Base-by-base conservation (phyloP, 345 rosid genomes). In the Gossypium sturtianum region DNA sequence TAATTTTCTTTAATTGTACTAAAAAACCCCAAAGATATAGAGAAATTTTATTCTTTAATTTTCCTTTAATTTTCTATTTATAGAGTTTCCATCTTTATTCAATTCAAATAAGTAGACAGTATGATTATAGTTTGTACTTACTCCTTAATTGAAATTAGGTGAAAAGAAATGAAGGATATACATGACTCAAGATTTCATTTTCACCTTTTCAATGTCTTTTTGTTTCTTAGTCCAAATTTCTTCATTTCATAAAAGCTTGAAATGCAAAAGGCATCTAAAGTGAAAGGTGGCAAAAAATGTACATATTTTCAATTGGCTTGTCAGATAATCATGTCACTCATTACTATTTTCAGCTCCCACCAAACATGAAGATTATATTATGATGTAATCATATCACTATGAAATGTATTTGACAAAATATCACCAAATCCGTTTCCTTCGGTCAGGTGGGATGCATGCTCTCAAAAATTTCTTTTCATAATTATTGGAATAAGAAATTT, bases 61-160 rank as follows among this genome's bases (percentile, higher is more conserved):
- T 19, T 56, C 23, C 19, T 1, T 8, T 54, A n/a, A 9, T 19
- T 54, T 25, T 15, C 60, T 27, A 48, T 12, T 2, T 9, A 9
- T 7, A n/a, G 20, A 16, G 16, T 48, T 47, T 67, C 76, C 51
- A 73, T 73, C 65, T 43, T 52, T 57, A 66, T 22, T 45, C 2
- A 44, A 45, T 54, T 70, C 3, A 56, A 27, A 43, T 69, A 67
- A 62, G 29, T 63, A 56, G 12, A 47, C 7, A 34, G 38, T 22
- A 11, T 44, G 45, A 44, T 70, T 53, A 53, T 61, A 4, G 27
- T 75, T 68, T 54, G 71, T 69, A 73, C 70, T 67, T 12, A n/a
- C 29, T 59, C 19, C 56, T 49, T 19, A 27, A 70, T 20, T 23
- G 25, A 27, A 57, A 71, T 20, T 70, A 19, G 12, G 43, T 53